A percentile compares a stretch with the other conserved stretches of the same genome.
phyloP scores from a whole-genome alignment of 257 asterid species.

The Salvia rosmarinus region DNA sequence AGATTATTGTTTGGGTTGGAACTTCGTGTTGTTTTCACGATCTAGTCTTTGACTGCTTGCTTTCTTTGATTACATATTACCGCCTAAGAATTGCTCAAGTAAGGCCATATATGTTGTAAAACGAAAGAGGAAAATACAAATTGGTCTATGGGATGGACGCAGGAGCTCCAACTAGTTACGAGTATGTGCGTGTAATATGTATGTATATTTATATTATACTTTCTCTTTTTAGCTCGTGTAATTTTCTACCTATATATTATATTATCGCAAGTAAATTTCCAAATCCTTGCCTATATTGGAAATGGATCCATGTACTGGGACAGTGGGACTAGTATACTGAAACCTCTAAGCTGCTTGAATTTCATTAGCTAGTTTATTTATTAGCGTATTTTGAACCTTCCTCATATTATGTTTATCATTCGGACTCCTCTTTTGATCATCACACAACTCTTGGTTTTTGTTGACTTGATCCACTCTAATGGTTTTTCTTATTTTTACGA shows the following conservation, averaged over 20 bases:
- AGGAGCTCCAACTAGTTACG: background rate
- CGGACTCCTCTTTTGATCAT: background rate
- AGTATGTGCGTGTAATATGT: background rate
- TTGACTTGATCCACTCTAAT: background rate
- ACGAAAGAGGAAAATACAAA: background rate
- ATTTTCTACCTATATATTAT: background rate
- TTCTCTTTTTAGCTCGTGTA: background rate
- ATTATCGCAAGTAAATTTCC: background rate
- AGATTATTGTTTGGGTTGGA: too few species aligned
- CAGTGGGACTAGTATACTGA: background rate
- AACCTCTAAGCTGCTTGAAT: constrained; percentile 11
- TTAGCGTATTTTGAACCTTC: background rate
- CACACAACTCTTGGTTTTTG: background rate
- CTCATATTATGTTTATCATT: background rate
- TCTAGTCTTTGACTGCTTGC: background rate
- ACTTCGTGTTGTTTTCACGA: too few species aligned
- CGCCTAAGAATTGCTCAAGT: background rate
- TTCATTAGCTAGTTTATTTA: background rate
- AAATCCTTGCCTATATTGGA: background rate
- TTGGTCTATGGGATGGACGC: background rate
- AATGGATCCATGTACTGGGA: background rate
- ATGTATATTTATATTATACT: background rate
- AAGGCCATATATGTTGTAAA: background rate
- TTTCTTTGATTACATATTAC: constrained; percentile 5
- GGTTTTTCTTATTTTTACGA: background rate